Conservation (phyloP, 352 stramenopile species). For the Bremia lactucae region DNA sequence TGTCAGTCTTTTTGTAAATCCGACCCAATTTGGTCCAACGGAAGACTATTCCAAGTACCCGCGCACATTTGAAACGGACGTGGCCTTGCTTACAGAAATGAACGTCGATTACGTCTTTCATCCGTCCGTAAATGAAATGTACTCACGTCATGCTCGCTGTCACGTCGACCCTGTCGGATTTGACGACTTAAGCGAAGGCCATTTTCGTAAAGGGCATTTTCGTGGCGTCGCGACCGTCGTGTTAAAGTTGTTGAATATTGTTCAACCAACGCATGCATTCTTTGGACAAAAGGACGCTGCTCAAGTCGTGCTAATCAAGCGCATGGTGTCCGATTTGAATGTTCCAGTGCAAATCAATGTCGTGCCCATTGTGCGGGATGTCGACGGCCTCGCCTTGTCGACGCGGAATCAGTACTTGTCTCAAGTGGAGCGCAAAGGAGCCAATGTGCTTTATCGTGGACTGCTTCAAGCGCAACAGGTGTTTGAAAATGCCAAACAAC, state of each 20-base stretch:
- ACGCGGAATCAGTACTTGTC: constrained; percentile 97
- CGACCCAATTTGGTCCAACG: constrained; percentile 94
- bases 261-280: constrained; percentile 92
- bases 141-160: constrained; percentile 65
- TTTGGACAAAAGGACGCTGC: constrained; percentile 99
- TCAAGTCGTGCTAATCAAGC: constrained; percentile 92
- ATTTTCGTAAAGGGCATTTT: constrained; percentile 93
- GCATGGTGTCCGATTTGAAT: constrained; percentile 95
- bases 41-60: constrained; percentile 99
- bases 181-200: constrained; percentile 89
- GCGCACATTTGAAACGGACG: constrained; percentile 90
- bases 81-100: constrained; percentile 69
- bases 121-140: constrained; percentile 82
- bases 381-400: constrained; percentile 94
- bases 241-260: constrained; percentile 99
- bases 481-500: constrained; percentile 24
- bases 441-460: constrained; percentile 84
- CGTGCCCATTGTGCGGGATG: constrained; percentile 88
- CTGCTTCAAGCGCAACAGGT: constrained; percentile 37
- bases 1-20: constrained; percentile 98
- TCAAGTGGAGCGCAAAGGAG: constrained; percentile 74
- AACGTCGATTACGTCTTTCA: constrained; percentile 89
- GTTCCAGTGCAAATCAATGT: constrained; percentile 90
- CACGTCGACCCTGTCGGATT: constrained; percentile 92
- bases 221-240: constrained; percentile 97